Percentiles rank a stretch among this genome's conserved stretches.
phyloP scores from a whole-genome alignment of 2,329 filamentous ascomycete genomes.

The Drechslerella dactyloides region DNA sequence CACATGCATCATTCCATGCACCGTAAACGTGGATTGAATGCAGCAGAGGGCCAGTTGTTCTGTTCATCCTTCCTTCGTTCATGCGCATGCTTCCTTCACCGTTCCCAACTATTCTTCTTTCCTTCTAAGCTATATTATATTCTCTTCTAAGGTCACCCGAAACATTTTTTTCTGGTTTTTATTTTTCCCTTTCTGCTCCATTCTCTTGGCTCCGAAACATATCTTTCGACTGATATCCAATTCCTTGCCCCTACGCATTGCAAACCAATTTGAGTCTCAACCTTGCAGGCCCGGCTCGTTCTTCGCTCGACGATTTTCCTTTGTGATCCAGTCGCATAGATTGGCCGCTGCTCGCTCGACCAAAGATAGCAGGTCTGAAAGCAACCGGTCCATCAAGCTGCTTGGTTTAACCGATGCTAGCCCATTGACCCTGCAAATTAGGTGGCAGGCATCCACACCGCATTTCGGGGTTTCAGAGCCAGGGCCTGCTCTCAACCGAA shows the following conservation, averaged over 20 bases:
- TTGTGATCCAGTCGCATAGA: constrained; percentile 15
- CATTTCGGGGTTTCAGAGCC: constrained; percentile 40
- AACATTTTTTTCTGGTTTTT: neutral
- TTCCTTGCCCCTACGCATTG: neutral
- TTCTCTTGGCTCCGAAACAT: constrained; percentile 4
- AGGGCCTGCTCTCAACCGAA: constrained; percentile 40
- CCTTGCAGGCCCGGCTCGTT: constrained; percentile 20
- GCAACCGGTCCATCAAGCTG: constrained; percentile 18
- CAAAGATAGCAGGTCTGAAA: constrained; percentile 44
- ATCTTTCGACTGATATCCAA: neutral
- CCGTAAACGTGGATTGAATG: constrained; percentile 14
- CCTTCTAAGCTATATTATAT: neutral
- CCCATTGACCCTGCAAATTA: constrained; percentile 40
- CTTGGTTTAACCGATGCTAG: constrained; percentile 16
- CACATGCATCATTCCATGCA: constrained; percentile 34
- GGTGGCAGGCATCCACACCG: constrained; percentile 51
- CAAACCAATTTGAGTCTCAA: constrained; percentile 19
- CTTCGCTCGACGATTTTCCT: constrained; percentile 29
- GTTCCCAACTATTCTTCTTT: neutral
- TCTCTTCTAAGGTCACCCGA: neutral
- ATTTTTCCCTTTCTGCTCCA: neutral
- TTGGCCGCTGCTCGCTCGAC: constrained; percentile 18
- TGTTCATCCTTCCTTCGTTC: constrained; percentile 1
- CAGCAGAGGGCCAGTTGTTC: constrained; percentile 8
- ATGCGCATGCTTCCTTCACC: neutral